Percentiles rank a stretch among this genome's conserved stretches.
phyloP scores from a whole-genome alignment of 2,329 filamentous ascomycete species.

The Periconia sp. region DNA sequence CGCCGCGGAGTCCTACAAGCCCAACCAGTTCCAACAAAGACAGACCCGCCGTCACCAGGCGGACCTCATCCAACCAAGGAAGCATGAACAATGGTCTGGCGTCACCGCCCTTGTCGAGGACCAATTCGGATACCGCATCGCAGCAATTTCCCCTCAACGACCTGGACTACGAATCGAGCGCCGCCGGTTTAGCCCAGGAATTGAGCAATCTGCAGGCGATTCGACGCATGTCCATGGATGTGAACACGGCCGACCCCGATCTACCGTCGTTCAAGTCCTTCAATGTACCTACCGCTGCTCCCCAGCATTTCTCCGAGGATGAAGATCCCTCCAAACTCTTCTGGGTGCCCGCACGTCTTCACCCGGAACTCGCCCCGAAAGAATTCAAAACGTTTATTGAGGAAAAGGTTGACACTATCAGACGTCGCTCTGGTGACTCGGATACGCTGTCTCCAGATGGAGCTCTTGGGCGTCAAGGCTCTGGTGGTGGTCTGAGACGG shows the following conservation, averaged over 20 bases:
- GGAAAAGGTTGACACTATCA: slow-evolving; percentile 86
- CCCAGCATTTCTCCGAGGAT: slow-evolving; percentile 69
- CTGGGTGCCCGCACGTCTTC: slow-evolving; percentile 93
- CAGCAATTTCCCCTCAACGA: slow-evolving; percentile 75
- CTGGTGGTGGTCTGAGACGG: slow-evolving; percentile 66
- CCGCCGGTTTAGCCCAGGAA: slow-evolving; percentile 87
- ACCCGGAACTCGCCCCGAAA: slow-evolving; percentile 90
- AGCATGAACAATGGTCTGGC: slow-evolving; percentile 32
- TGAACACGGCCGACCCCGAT: slow-evolving; percentile 70
- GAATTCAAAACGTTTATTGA: slow-evolving; percentile 98
- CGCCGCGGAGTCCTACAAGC: not conserved
- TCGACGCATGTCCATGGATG: slow-evolving; percentile 92
- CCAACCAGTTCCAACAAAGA: slow-evolving; percentile 21
- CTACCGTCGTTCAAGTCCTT: slow-evolving; percentile 68
- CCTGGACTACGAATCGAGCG: slow-evolving; percentile 85
- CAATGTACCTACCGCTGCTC: slow-evolving; percentile 67
- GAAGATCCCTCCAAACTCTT: slow-evolving; percentile 86
- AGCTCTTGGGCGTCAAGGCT: slow-evolving; percentile 55
- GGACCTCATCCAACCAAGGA: slow-evolving; percentile 13
- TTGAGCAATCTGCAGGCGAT: slow-evolving; percentile 89
- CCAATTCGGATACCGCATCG: slow-evolving; percentile 49
- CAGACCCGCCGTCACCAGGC: slow-evolving; percentile 11
- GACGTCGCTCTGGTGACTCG: slow-evolving; percentile 73
- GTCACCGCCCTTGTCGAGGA: slow-evolving; percentile 44
- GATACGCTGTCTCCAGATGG: slow-evolving; percentile 64